Percentiles rank a stretch among this genome's conserved stretches.
phyloP scores from a whole-genome alignment of 148 eudicot species.

The Nepenthes mirabilis region DNA sequence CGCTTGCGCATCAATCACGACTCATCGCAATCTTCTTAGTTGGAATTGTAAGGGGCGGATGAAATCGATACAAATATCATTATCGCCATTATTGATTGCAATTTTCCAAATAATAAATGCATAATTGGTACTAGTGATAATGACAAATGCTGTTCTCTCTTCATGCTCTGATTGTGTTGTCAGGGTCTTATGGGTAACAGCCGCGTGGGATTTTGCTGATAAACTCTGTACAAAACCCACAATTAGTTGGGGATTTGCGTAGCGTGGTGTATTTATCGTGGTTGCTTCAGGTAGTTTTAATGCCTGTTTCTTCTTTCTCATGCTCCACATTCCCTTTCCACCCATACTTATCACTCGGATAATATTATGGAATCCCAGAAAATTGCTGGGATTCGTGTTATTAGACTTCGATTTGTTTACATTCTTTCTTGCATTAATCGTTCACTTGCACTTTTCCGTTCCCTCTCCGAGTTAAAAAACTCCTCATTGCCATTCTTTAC shows the following conservation, averaged over 20 bases:
- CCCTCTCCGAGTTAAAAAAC: too few species aligned
- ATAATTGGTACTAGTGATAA: too few species aligned
- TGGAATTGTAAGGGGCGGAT: not conserved
- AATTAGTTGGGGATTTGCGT: conserved; percentile 17
- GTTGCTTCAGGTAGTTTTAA: conserved; percentile 4
- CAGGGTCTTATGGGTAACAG: conserved; percentile 6
- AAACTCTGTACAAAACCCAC: conserved; percentile 16
- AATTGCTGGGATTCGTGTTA: conserved; percentile 2
- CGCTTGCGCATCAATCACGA: conserved; percentile 9
- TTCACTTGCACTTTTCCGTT: too few species aligned
- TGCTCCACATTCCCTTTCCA: not conserved
- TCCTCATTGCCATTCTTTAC: too few species aligned
- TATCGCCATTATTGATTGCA: not conserved
- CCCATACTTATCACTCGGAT: too few species aligned
- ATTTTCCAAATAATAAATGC: not conserved
- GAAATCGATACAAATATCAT: not conserved
- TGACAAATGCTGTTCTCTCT: not conserved
- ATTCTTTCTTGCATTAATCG: too few species aligned
- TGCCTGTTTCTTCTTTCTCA: conserved; percentile 1
- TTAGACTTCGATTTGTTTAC: too few species aligned
- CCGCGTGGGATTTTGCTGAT: conserved; percentile 5
- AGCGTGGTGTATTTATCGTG: conserved; percentile 7
- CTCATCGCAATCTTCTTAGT: conserved; percentile 5
- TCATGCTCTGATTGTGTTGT: too few species aligned
- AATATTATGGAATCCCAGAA: not conserved